Evolutionary conservation across 225 moss, liverwort and hornwort genomes (phyloP), one percentile per base, ranked within the genome.

Genomic region (Pseudisothecium myosuroides): DNA sequence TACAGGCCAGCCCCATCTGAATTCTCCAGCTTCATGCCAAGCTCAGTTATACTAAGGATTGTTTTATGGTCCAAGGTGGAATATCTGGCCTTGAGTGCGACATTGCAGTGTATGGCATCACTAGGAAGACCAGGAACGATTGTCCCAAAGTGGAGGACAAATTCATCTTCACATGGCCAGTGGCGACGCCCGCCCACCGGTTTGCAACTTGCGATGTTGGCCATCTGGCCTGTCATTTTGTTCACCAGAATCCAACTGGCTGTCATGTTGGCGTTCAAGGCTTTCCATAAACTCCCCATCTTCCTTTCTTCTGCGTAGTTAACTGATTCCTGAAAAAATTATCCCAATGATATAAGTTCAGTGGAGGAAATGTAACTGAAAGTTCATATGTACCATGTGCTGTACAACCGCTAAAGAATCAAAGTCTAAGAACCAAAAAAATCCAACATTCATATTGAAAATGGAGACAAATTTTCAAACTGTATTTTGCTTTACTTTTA

Each of bases 171-270:
- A 37, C 93, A 93, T 5, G 98, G 96, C 96, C 96, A 96, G 50
- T 95, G 95, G 12, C 93, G 91, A 27, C 91, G 78, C 10, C 98
- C 98, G 22, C 94, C 95, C 4, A 96, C 86, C 2, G 98, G 91
- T 47, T 88, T 90, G 93, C 91, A 95, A 80, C 95, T 98, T 14
- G 96, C 92, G 2, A 98, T 92, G 85, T 96, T 98, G 2, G 93
- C 95, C 96, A 95, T 95, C 88, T 90, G 86, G 58, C 92, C 92
- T 5, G 96, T 94, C 20, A 58, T 78, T 89, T 93, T 93, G 88
- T 96, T 95, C 37, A 98, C 90, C 16, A 98, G 64, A 16, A 98
- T 96, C 96, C 98, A 98, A 81, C 96, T 98, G 3, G 93, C 93
- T 1, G 95, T 89, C 91, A 94, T 78, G 87, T 96, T 93, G 43